Percentiles rank a stretch among this genome's conserved stretches.
phyloP scores from a whole-genome alignment of 2,329 filamentous ascomycete species.

The Alternaria sp. region DNA sequence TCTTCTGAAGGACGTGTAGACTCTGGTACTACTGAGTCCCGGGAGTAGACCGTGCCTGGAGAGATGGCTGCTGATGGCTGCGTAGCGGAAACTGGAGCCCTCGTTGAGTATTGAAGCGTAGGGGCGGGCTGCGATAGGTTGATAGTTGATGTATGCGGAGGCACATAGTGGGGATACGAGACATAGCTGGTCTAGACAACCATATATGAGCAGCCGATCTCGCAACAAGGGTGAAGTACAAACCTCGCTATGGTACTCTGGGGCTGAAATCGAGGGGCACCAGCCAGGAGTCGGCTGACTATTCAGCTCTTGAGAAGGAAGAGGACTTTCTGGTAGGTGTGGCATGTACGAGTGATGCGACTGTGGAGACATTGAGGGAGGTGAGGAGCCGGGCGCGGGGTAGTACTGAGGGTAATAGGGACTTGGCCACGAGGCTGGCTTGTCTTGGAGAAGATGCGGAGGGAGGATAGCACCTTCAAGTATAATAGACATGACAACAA shows the following conservation, averaged over 20 bases:
- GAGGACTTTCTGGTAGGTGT: constrained; percentile 36
- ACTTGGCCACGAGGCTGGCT: constrained; percentile 39
- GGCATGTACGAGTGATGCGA: constrained; percentile 40
- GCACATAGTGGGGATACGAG: constrained; percentile 44
- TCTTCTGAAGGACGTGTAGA: constrained; percentile 32
- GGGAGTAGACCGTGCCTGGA: constrained; percentile 42
- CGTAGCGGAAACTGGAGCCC: constrained; percentile 27
- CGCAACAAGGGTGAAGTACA: constrained; percentile 23
- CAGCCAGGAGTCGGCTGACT: constrained; percentile 38
- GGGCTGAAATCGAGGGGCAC: constrained; percentile 43
- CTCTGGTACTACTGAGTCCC: constrained; percentile 33
- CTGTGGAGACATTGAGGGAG: constrained; percentile 44
- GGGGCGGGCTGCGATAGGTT: constrained; percentile 31
- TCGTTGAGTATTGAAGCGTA: constrained; percentile 33
- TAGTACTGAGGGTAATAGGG: constrained; percentile 37
- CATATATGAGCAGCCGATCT: constrained; percentile 18
- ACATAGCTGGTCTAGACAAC: constrained; percentile 34
- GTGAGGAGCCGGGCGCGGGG: constrained; percentile 38
- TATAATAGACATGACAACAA: constrained; percentile 44
- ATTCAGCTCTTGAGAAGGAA: constrained; percentile 37
- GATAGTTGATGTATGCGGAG: constrained; percentile 42
- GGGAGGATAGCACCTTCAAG: constrained; percentile 47
- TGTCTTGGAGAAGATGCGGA: constrained; percentile 43
- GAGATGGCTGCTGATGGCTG: constrained; percentile 38
- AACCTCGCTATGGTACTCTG: constrained; percentile 41